Conservation (phyloP, 164 flowering plant genomes). For the Vitis riparia region DNA sequence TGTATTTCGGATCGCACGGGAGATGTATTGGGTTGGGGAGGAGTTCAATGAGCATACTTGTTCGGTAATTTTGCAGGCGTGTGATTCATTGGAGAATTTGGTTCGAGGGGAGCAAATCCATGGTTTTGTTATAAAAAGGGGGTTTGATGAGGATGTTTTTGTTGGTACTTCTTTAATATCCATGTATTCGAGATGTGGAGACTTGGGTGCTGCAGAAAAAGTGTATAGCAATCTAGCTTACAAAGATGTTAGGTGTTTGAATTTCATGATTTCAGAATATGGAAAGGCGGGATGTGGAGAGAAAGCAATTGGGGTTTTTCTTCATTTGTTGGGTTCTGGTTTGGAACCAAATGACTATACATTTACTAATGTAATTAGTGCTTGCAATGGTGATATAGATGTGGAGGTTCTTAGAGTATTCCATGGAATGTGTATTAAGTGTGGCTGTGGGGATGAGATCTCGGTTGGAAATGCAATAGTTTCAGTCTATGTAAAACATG, state of each 20-base stretch:
- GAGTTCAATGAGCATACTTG: constrained; percentile 33
- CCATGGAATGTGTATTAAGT: constrained; percentile 29
- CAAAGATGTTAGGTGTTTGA: constrained; percentile 32
- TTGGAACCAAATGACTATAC: constrained; percentile 35
- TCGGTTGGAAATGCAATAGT: constrained; percentile 34
- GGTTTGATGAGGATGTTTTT: constrained; percentile 26
- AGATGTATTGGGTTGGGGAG: constrained; percentile 25
- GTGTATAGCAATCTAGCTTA: constrained; percentile 17
- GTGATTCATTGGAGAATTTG: constrained; percentile 11
- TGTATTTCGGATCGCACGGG: constrained; percentile 17
- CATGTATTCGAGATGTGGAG: constrained; percentile 30
- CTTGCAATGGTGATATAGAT: constrained; percentile 17
- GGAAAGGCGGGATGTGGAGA: constrained; percentile 24
- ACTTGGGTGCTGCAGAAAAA: constrained; percentile 25
- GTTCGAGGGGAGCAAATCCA: constrained; percentile 30
- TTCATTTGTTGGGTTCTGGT: constrained; percentile 18
- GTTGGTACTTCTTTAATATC: constrained; percentile 33
- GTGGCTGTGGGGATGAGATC: constrained; percentile 12
- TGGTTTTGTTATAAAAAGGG: constrained; percentile 29
- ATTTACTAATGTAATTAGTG: constrained; percentile 31
- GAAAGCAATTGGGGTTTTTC: constrained; percentile 23
- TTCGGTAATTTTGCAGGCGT: constrained; percentile 28
- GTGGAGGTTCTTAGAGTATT: constrained; percentile 25
- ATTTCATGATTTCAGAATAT: constrained; percentile 35
- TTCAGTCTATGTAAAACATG: constrained; percentile 30